Evolutionary conservation across 2,329 filamentous ascomycete species (phyloP).

Genomic region (Aspergillus fructus): DNA sequence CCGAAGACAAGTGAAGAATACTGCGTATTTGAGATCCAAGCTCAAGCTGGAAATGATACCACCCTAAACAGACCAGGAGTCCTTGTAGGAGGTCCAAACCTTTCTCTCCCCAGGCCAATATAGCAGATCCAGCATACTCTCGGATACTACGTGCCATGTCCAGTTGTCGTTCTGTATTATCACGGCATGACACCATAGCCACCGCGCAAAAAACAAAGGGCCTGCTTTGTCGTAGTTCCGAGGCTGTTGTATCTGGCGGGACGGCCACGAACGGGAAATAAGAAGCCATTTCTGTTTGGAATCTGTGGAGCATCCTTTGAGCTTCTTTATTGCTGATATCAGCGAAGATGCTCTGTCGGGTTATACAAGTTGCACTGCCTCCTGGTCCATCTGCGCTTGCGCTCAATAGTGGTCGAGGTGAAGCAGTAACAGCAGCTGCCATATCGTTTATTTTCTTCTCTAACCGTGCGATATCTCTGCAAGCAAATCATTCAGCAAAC

Average conservation of each 20-base stretch:
- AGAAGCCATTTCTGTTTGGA: not conserved
- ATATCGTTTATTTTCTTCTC: not conserved
- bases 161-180: not conserved
- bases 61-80: constrained; percentile 47
- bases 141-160: not conserved
- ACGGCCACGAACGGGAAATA: not conserved
- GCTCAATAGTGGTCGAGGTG: not conserved
- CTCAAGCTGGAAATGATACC: constrained; percentile 33
- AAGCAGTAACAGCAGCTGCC: not conserved
- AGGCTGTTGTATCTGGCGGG: not conserved
- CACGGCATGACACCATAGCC: not conserved
- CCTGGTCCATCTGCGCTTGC: not conserved
- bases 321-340: not conserved
- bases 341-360: not conserved
- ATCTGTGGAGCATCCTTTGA: not conserved
- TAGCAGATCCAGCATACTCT: not conserved
- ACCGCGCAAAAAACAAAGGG: not conserved
- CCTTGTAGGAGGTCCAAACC: constrained; percentile 50
- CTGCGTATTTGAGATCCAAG: constrained; percentile 50
- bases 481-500: not conserved
- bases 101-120: constrained; percentile 42
- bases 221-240: not conserved
- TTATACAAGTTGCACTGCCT: not conserved
- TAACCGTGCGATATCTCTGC: not conserved
- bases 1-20: constrained; percentile 50